Conservation (phyloP, 2,329 filamentous ascomycete genomes). For the Colletotrichum sp. region DNA sequence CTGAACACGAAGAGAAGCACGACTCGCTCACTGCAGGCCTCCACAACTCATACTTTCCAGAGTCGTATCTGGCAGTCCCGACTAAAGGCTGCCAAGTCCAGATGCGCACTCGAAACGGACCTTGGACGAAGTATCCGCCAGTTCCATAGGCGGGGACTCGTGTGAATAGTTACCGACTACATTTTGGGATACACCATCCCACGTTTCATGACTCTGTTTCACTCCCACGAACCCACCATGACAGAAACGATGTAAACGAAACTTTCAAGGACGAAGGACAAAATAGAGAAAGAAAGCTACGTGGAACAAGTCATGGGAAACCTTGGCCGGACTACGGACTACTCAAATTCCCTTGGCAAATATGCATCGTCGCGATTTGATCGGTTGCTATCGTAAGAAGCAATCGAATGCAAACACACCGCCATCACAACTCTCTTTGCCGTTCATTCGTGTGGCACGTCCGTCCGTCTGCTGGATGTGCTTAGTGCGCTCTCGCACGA, state of each 20-base stretch:
- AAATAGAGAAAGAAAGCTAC: neutral
- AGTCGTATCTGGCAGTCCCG: neutral
- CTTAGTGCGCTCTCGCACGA: neutral
- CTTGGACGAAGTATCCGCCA: neutral
- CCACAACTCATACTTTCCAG: neutral
- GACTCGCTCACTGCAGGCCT: neutral
- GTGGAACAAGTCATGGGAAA: neutral
- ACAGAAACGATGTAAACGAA: neutral
- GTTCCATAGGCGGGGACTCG: neutral
- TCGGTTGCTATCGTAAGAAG: neutral
- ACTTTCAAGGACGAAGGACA: neutral
- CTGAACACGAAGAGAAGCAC: neutral
- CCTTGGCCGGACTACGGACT: neutral
- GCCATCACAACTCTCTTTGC: neutral
- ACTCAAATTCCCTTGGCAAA: neutral
- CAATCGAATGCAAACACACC: neutral
- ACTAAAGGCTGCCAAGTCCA: neutral
- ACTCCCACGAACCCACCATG: neutral
- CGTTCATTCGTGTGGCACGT: neutral
- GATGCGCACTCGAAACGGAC: neutral
- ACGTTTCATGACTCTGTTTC: slow-evolving; percentile 11
- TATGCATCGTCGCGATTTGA: neutral
- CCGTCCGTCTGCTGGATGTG: neutral
- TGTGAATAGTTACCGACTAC: neutral
- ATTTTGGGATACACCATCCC: neutral